Conservation (phyloP, 495 filamentous ascomycete genomes). For the Trichocladium uniseriatum region DNA sequence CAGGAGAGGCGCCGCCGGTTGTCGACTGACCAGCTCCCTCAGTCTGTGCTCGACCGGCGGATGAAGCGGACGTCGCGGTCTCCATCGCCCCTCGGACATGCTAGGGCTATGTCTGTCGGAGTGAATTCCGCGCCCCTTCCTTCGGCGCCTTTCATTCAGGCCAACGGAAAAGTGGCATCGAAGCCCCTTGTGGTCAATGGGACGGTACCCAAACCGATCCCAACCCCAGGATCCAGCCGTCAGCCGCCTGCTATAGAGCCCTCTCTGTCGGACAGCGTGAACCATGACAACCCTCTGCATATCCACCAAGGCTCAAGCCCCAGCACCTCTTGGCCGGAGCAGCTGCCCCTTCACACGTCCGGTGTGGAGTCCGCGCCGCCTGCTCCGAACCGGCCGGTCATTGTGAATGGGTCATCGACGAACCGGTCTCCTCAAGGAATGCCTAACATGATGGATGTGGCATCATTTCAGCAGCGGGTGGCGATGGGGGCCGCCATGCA, state of each 20-base stretch:
- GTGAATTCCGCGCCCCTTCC: conserved; percentile 30
- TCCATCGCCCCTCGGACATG: conserved; percentile 44
- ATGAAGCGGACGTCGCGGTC: conserved; percentile 45
- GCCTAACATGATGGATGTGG: conserved; percentile 10
- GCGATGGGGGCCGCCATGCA: conserved; percentile 17
- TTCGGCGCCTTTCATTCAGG: conserved; percentile 26
- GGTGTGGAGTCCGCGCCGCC: conserved; percentile 20
- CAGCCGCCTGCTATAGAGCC: conserved; percentile 20
- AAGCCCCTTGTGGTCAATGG: conserved; percentile 42
- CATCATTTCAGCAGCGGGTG: conserved; percentile 25
- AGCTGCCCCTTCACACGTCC: conserved; percentile 11
- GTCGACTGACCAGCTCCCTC: conserved; percentile 42
- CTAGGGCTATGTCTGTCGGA: conserved; percentile 36
- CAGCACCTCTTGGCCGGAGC: conserved; percentile 14
- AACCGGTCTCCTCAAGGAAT: conserved; percentile 17
- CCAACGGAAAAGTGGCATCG: conserved; percentile 21
- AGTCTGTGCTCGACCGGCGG: conserved; percentile 40
- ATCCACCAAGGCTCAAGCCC: conserved; percentile 28
- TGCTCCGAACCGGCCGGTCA: conserved; percentile 33
- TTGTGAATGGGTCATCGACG: conserved; percentile 41
- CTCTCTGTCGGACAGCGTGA: conserved; percentile 16
- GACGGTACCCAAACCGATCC: conserved; percentile 24
- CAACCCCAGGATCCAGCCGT: conserved; percentile 10
- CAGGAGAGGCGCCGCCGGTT: conserved; percentile 32
- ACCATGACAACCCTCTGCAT: conserved; percentile 34